Conservation (phyloP, 2,329 filamentous ascomycete species). For the Xylariaceae sp. region DNA sequence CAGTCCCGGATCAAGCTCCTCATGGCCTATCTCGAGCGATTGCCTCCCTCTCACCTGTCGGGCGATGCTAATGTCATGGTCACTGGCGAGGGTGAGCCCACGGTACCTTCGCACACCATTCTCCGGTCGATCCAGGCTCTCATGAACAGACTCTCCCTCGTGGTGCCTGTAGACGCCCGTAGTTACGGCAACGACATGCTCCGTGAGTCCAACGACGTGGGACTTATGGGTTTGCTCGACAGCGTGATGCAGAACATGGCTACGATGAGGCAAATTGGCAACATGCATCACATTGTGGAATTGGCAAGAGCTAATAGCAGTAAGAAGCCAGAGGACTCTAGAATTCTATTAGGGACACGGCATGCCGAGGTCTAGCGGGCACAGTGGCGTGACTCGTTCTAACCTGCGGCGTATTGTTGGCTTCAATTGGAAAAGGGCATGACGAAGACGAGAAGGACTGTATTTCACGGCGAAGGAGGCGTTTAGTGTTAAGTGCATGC, state of each 20-base stretch:
- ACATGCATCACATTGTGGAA: slow-evolving; percentile 63
- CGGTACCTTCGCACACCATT: slow-evolving; percentile 59
- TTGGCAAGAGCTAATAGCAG: slow-evolving; percentile 28
- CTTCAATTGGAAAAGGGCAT: background rate
- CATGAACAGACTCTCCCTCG: slow-evolving; percentile 73
- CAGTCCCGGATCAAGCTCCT: slow-evolving; percentile 70
- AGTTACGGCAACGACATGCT: slow-evolving; percentile 66
- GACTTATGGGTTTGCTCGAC: slow-evolving; percentile 70
- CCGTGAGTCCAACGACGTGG: slow-evolving; percentile 78
- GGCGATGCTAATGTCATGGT: slow-evolving; percentile 34
- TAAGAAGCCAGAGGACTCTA: slow-evolving; percentile 11
- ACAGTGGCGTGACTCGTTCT: too few species aligned
- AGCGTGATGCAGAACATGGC: slow-evolving; percentile 67
- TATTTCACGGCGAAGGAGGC: slow-evolving; percentile 34
- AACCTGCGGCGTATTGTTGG: background rate
- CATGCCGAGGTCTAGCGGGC: slow-evolving; percentile 24
- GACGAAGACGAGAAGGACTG: slow-evolving; percentile 16
- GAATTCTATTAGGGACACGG: slow-evolving; percentile 3
- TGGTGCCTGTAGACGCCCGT: slow-evolving; percentile 64
- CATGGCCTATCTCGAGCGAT: slow-evolving; percentile 67
- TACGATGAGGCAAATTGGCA: slow-evolving; percentile 66
- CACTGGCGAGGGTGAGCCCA: slow-evolving; percentile 33
- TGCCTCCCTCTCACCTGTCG: slow-evolving; percentile 61
- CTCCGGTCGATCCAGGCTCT: slow-evolving; percentile 86
- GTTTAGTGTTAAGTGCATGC: slow-evolving; percentile 23